These are phyloP conservation scores for Aspergillus ochraceus DNA, from an alignment of 2,329 filamentous ascomycete species.

Conservation along the genomic window DNA sequence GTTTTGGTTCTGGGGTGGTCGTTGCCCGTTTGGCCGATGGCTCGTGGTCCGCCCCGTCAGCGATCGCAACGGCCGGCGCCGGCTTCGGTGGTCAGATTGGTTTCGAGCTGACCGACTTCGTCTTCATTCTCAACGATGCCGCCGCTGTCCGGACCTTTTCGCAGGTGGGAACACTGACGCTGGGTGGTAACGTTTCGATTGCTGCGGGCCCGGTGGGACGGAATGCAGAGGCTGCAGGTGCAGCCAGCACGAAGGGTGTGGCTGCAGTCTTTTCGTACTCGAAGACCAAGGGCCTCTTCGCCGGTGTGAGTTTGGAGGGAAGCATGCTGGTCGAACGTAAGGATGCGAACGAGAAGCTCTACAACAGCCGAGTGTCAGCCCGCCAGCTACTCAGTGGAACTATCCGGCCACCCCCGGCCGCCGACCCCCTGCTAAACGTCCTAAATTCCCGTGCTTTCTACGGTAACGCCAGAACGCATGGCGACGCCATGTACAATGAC, in stretches of 20 bases:
- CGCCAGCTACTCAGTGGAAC: constrained; percentile 76
- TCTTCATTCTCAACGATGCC: constrained; percentile 95
- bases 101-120: constrained; percentile 65
- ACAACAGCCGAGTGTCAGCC: constrained; percentile 79
- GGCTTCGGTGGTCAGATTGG: constrained; percentile 54
- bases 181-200: constrained; percentile 94
- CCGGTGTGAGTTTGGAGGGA: constrained; percentile 91
- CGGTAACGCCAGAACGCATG: constrained; percentile 55
- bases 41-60: constrained; percentile 51
- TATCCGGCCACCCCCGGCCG: constrained; percentile 75
- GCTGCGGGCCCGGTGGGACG: constrained; percentile 91
- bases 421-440: constrained; percentile 79
- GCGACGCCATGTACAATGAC: constrained; percentile 86
- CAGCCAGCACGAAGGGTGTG: constrained; percentile 83
- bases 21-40: constrained; percentile 51
- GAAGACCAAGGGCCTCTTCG: constrained; percentile 96
- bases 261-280: constrained; percentile 95
- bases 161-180: constrained; percentile 83
- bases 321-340: constrained; percentile 90
- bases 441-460: constrained; percentile 84
- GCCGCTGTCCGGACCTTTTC: constrained; percentile 90
- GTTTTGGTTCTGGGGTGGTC: constrained; percentile 51
- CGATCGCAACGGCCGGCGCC: constrained; percentile 50
- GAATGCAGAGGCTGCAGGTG: constrained; percentile 93
- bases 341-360: constrained; percentile 96